A percentile compares a stretch with the other conserved stretches of the same genome.
Evolutionary conservation across 176 grass and related monocot species (phyloP).

Genomic region (Miscanthus lutarioriparius): DNA sequence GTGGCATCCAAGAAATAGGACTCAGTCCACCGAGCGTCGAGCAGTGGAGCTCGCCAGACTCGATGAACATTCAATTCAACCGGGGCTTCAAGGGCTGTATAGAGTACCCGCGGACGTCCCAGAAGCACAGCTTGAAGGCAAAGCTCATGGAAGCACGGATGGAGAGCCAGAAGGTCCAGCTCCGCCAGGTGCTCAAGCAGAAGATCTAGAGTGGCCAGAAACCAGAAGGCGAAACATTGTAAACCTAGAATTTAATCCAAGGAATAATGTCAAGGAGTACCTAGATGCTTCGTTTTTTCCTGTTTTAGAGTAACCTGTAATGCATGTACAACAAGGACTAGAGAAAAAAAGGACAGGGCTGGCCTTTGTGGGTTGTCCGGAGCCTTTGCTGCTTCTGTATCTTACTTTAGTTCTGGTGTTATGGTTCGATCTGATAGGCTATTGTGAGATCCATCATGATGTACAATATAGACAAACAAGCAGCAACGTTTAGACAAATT

Average conservation of each 20-base stretch:
- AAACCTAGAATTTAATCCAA: conserved; percentile 39
- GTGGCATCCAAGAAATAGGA: conserved; percentile 61
- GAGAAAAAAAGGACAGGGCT: neutral
- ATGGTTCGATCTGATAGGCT: conserved; percentile 24
- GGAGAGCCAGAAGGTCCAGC: conserved; percentile 91
- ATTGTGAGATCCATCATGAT: conserved; percentile 37
- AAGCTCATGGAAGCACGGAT: conserved; percentile 91
- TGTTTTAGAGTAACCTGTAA: conserved; percentile 51
- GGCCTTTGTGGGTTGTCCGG: conserved; percentile 41
- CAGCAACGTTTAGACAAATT: conserved; percentile 39
- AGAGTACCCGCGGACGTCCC: conserved; percentile 67
- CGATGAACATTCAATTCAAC: conserved; percentile 66
- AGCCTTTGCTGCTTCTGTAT: conserved; percentile 49
- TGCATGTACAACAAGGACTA: conserved; percentile 44
- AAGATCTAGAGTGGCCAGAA: conserved; percentile 60
- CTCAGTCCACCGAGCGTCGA: conserved; percentile 57
- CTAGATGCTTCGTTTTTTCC: conserved; percentile 33
- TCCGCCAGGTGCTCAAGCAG: conserved; percentile 90
- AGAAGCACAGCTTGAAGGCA: conserved; percentile 91
- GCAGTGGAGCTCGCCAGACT: conserved; percentile 84
- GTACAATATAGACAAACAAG: conserved; percentile 55
- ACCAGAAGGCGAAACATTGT: conserved; percentile 2
- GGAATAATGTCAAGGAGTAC: conserved; percentile 49
- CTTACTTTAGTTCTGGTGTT: conserved; percentile 27
- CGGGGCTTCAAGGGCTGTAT: conserved; percentile 79